Evolutionary conservation across 2,329 filamentous ascomycete genomes (phyloP).

Genomic region (Diaporthe caulivora): DNA sequence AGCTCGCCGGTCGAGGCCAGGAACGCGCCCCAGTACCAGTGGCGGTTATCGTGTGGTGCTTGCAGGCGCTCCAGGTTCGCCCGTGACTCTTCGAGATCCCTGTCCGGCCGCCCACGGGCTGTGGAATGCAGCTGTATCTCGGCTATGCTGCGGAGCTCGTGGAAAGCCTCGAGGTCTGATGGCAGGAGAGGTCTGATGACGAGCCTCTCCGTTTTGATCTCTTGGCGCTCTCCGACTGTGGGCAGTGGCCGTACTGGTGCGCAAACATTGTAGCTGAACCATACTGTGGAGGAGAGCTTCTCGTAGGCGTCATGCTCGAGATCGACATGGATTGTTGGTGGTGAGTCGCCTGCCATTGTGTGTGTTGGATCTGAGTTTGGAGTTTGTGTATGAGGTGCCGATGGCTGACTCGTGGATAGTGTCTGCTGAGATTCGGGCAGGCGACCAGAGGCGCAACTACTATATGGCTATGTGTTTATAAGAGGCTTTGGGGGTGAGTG

Average conservation of each 20-base stretch:
- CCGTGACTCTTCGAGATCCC: conserved; percentile 34
- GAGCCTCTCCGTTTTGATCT: conserved; percentile 36
- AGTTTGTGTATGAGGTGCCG: not conserved
- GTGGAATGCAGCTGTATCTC: conserved; percentile 34
- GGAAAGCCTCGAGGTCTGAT: conserved; percentile 40
- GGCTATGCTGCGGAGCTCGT: conserved; percentile 34
- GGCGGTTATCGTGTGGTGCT: conserved; percentile 35
- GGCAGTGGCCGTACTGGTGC: conserved; percentile 34
- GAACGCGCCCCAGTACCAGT: conserved; percentile 46
- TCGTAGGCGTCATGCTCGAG: conserved; percentile 17
- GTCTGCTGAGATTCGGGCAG: not conserved
- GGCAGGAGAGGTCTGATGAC: conserved; percentile 36
- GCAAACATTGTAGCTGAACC: conserved; percentile 29
- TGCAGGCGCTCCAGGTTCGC: conserved; percentile 20
- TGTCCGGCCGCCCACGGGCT: conserved; percentile 34
- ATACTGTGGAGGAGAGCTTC: conserved; percentile 8
- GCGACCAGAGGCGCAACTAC: not conserved
- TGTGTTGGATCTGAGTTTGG: not conserved
- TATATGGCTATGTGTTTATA: not conserved
- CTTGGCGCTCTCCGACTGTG: not conserved
- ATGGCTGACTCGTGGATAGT: conserved; percentile 1
- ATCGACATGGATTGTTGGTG: conserved; percentile 10
- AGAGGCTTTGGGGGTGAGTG: not conserved
- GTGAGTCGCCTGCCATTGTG: not conserved
- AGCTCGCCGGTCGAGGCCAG: conserved; percentile 44